Evolutionary conservation across 192 early-diverging fungal species (phyloP), one percentile per base, ranked within the genome.

Genomic region (Spinellus fusiger): DNA sequence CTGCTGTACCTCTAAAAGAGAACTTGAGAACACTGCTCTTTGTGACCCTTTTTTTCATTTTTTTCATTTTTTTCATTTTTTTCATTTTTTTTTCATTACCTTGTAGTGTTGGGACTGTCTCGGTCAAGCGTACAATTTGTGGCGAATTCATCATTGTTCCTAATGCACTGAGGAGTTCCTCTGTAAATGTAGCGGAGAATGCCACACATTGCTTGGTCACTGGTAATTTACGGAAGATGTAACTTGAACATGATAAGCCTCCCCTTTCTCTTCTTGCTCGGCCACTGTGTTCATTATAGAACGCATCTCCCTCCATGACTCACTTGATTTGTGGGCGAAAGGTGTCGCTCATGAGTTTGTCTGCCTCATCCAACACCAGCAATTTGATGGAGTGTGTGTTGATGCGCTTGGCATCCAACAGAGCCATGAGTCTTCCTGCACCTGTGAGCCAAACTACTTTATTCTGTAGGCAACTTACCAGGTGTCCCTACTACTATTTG

Each of bases 101-200:
- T 65, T 79, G 71, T 0, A 85, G 38, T 16, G 74, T 73, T 7
- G 79, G 83, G n/a, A 73, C 68, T 8, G 62, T 71, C 20, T 76
- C 62, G 18, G 75, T 73, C 1, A 83, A 59, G 56, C 78, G 70
- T 6, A 85, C 68, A 29, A 69, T 70, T 13, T 81, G 71, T 2
- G 83, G 83, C 26, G 75, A 61, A 28, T 68, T 62, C 56, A 81
- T 73, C 49, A 78, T 64, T 15, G 64, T 37, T 34, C 63, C 54
- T 20, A 83, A 54, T 6, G 57, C 48, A 7, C 57, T 59, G 13
- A 81, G 44, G 8, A 83, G 57, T 29, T 63, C 59, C 16, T 80
- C 73, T 31, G 79, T 78, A 57, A 78, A 83, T 1, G 83, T 85
- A 0, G 83, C 83, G 8, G 83, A 85, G 65, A 85, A 83, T 5